Base-by-base conservation (phyloP, 208 protist genomes). In the Leptomonas pyrrhocoris region DNA sequence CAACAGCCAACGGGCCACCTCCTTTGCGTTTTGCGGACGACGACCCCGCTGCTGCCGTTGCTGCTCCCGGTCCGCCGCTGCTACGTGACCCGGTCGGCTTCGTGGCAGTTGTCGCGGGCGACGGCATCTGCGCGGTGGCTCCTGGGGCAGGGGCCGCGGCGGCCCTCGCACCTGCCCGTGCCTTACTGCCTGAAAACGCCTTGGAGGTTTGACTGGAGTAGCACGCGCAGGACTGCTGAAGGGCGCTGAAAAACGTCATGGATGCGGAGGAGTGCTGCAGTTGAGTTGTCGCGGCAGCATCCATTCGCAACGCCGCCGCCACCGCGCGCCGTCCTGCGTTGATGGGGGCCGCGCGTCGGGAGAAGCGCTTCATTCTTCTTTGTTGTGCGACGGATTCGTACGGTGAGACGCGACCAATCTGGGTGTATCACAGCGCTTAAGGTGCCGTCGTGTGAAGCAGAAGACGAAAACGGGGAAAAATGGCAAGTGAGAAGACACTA, bases 331-430 rank as follows among this genome's bases (percentile, higher is more conserved):
- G 13, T 1, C 57, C 57, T 4, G 57, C 57, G 23, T 12, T 21
- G 3, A 50, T 8, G 12, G 57, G 34, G 12, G 27, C 34, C 28
- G 2, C 27, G 15, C 18, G 25, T 21, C 43, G 27, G 3, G 58
- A 19, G 30, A 68, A 68, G 16, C 43, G 65, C 40, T 70, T 70
- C 65, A 58, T 60, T 45, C 48, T 25, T 13, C 16, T 66, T 38
- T 34, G 42, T 27, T 53, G 9, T 38, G 28, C 34, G 7, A 31
- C 43, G 49, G 6, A 46, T 3, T 34, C 4, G 55, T n/a, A n/a
- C n/a, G n/a, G n/a, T n/a, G 34, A 3, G 9, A 38, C 34, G 34
- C 34, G 34, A n/a, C n/a, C n/a, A n/a, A 38, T 38, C 7, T 38
- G 34, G 34, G 34, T 38, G 34, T 9, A 9, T 38, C 34, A 38